Base-by-base conservation (phyloP, 169 alveolate species). In the Perkinsus chesapeaki region DNA sequence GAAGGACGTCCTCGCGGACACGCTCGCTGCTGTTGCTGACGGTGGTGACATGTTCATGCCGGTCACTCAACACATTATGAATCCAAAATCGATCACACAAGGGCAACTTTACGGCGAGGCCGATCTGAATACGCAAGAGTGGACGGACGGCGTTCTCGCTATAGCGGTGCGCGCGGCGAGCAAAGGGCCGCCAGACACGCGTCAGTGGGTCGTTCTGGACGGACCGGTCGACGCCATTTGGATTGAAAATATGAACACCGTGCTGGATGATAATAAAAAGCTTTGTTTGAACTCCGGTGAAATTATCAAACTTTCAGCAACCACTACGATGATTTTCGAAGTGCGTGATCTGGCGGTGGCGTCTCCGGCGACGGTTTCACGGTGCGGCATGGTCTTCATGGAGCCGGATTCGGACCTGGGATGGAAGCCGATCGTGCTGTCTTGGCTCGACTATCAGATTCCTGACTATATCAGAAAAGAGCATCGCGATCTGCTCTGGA, bases 221-320 rank as follows among this genome's bases (percentile, higher is more conserved):
- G 99, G 99, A 19, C 99, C 99, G 3, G 99, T 98, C n/a, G 99
- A 98, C 95, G 98, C 99, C 39, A 97, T 97, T 94, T 98, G 99
- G 99, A 97, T 98, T 93, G 99, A 98, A 95, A 97, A 97, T 95
- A 98, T 98, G 99, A 98, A 98, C 95, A 97, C 99, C 0, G 98
- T 97, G 93, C 95, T 98, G 38, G 99, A 98, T 96, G 99, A 98
- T 94, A 98, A 98, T 95, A 98, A 98, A 93, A 98, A 97, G 95
- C 95, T 98, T 39, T 98, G 99, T 93, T 93, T 98, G 91, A 97
- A 97, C 95, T 96, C 98, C 27, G 95, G 98, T 93, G 98, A 96
- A 96, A 97, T 97, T 95, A 97, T 97, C 95, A 97, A 97, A 95
- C 97, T 96, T 94, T 97, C 98, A 48, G 97, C 98, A 10, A 97